Percentiles rank a stretch among this genome's conserved stretches.
These are phyloP conservation scores for Rhodotorula sphaerocarpa DNA, from an alignment of 768 basidiomycete species.

Conservation along the genomic window DNA sequence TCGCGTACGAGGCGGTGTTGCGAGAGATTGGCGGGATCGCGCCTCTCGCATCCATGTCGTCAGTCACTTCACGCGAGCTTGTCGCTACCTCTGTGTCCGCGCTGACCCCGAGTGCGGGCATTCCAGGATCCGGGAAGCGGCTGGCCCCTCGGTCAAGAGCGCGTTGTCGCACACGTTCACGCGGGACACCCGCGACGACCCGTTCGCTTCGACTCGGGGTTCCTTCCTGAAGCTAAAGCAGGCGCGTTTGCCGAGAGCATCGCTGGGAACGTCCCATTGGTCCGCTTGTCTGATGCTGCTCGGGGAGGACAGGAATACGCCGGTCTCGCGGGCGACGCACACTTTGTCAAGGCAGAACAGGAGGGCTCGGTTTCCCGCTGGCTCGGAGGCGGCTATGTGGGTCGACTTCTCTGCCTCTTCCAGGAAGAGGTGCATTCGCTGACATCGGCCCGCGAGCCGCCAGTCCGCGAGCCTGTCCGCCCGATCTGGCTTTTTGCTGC, in stretches of 20 bases:
- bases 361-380: conserved; percentile 59
- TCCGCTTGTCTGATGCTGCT: neutral
- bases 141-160: conserved; percentile 73
- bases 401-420: conserved; percentile 35
- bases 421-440: neutral
- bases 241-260: conserved; percentile 36
- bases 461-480: conserved; percentile 56
- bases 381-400: conserved; percentile 39
- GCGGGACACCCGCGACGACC: conserved; percentile 67
- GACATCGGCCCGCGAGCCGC: neutral
- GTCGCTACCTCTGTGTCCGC: neutral
- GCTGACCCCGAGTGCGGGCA: neutral
- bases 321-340: conserved; percentile 70
- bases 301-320: conserved; percentile 51
- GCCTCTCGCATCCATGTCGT: conserved; percentile 76
- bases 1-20: conserved; percentile 73
- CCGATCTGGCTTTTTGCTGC: conserved; percentile 62
- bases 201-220: conserved; percentile 57
- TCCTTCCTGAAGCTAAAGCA: conserved; percentile 55
- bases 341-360: conserved; percentile 64
- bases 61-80: conserved; percentile 6
- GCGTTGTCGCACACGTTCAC: conserved; percentile 68
- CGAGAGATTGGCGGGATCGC: conserved; percentile 65
- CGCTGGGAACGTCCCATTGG: conserved; percentile 30
- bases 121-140: conserved; percentile 68